phyloP scores from a whole-genome alignment of 2,329 filamentous ascomycete species.

The Nemania abortiva region DNA sequence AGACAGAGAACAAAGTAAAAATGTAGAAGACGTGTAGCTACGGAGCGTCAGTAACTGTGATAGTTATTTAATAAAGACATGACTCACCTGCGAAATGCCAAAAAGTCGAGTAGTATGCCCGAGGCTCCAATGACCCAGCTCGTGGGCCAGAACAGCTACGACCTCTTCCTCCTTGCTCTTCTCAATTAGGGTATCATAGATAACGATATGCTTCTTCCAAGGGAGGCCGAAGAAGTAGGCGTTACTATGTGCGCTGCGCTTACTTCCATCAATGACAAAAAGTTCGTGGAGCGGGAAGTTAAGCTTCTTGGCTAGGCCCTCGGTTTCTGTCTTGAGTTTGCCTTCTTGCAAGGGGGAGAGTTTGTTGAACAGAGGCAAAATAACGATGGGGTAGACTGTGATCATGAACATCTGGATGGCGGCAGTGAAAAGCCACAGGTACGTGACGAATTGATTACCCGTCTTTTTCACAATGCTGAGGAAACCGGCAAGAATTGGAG shows the following conservation, averaged over 20 bases:
- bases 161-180: slow-evolving; percentile 94
- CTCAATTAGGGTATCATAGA: slow-evolving; percentile 97
- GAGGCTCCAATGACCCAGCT: slow-evolving; percentile 96
- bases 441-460: slow-evolving; percentile 96
- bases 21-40: slow-evolving; percentile 96
- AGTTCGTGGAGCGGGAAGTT: slow-evolving; percentile 93
- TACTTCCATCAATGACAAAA: slow-evolving; percentile 94
- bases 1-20: slow-evolving; percentile 95
- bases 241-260: slow-evolving; percentile 88
- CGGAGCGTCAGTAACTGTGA: slow-evolving; percentile 48
- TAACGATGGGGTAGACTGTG: slow-evolving; percentile 94
- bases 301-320: slow-evolving; percentile 83
- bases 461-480: slow-evolving; percentile 95
- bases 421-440: slow-evolving; percentile 93
- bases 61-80: neutral
- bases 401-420: slow-evolving; percentile 93
- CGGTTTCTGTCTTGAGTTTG: slow-evolving; percentile 87
- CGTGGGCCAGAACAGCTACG: slow-evolving; percentile 92
- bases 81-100: slow-evolving; percentile 80
- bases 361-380: slow-evolving; percentile 98
- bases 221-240: slow-evolving; percentile 97
- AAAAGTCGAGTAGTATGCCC: slow-evolving; percentile 95
- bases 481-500: slow-evolving; percentile 91
- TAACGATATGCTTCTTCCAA: slow-evolving; percentile 99
- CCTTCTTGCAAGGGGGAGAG: slow-evolving; percentile 91